Conservation (phyloP, 1,139 yeast species). For the Diutina pseudorugosa region DNA sequence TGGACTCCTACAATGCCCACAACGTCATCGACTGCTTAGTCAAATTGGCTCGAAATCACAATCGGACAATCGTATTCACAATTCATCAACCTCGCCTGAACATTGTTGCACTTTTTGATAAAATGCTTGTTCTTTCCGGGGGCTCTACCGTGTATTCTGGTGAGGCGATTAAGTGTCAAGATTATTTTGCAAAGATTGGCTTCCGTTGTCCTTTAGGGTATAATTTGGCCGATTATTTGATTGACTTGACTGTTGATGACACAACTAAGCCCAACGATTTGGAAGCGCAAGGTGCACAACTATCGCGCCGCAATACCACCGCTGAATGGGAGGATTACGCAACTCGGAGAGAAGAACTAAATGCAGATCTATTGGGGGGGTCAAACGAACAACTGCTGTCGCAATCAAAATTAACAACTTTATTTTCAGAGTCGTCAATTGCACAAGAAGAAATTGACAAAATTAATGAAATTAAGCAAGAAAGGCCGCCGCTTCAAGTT, state of each 20-base stretch:
- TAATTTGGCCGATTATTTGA: slow-evolving; percentile 85
- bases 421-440: slow-evolving; percentile 37
- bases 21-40: slow-evolving; percentile 82
- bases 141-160: slow-evolving; percentile 88
- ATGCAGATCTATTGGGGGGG: background rate
- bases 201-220: slow-evolving; percentile 80
- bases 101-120: slow-evolving; percentile 83
- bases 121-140: slow-evolving; percentile 64
- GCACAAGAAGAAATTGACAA: slow-evolving; percentile 37
- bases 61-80: slow-evolving; percentile 81
- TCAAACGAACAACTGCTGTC: slow-evolving; percentile 15
- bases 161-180: slow-evolving; percentile 55
- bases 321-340: slow-evolving; percentile 88
- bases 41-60: slow-evolving; percentile 64
- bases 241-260: slow-evolving; percentile 71
- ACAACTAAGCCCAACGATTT: slow-evolving; percentile 9
- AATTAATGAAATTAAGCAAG: slow-evolving; percentile 26
- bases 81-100: slow-evolving; percentile 98
- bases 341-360: slow-evolving; percentile 65
- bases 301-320: slow-evolving; percentile 18
- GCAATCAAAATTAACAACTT: slow-evolving; percentile 18
- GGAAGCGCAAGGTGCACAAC: slow-evolving; percentile 5
- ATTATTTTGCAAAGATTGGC: slow-evolving; percentile 67
- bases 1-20: slow-evolving; percentile 87
- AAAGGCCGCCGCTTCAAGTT: slow-evolving; percentile 16